Evolutionary conservation across 2,329 filamentous ascomycete species (phyloP).

Genomic region (Thielaviopsis cerberus): DNA sequence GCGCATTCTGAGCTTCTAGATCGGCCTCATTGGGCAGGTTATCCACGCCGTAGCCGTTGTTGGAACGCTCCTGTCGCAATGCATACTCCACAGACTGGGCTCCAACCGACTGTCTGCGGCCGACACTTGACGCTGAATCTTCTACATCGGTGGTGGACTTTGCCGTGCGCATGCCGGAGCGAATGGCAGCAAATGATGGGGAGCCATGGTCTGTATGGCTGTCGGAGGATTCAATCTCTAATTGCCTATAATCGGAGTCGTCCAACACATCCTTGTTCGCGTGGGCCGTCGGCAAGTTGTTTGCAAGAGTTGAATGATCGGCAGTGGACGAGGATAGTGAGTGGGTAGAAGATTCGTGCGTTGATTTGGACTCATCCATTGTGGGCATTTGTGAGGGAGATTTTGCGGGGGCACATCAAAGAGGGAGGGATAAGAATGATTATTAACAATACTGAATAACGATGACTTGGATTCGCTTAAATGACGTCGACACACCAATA

Average conservation of each 20-base stretch:
- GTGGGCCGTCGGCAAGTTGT: neutral
- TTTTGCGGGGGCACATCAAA: neutral
- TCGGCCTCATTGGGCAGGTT: conserved; percentile 13
- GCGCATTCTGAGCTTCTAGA: neutral
- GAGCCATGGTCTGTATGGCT: neutral
- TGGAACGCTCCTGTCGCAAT: conserved; percentile 17
- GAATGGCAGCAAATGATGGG: neutral
- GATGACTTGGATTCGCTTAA: neutral
- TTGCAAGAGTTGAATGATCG: neutral
- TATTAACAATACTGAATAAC: neutral
- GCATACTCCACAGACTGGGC: neutral
- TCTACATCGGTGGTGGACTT: neutral
- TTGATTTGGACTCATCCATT: neutral
- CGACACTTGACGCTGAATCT: neutral
- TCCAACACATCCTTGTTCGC: neutral
- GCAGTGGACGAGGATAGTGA: neutral
- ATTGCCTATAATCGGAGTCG: neutral
- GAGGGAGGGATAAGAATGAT: neutral
- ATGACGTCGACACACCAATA: neutral
- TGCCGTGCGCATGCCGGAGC: neutral
- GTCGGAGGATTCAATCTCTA: neutral
- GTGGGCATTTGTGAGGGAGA: neutral
- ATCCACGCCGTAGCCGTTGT: conserved; percentile 27
- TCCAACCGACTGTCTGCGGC: neutral
- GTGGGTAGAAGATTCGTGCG: neutral